Evolutionary conservation across 2,329 filamentous ascomycete genomes (phyloP), one percentile per base, ranked within the genome.

Genomic region (Diaporthe helianthi): DNA sequence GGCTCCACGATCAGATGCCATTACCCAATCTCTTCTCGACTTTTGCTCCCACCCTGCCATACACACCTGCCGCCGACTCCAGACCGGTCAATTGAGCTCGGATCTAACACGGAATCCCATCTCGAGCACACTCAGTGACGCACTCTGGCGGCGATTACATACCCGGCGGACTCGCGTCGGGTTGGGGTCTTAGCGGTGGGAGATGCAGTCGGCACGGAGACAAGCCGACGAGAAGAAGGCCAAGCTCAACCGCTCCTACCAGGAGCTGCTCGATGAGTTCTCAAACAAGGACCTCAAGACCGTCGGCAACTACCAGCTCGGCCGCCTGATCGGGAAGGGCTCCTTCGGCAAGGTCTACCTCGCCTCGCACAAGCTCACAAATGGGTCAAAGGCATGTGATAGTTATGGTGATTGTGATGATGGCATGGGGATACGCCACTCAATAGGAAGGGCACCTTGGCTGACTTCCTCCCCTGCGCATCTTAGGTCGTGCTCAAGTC

Each of bases 261-360:
- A 97, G 84, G 92, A 97, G 83, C 88, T 99, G 76, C 89, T 99
- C 76, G 92, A 97, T 84, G 95, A 98, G 82, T 99, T 99, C 84
- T 91, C 93, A 71, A 93, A 93, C 75, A 92, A 92, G 79, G 95
- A 99, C 73, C 89, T 99, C 74, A 91, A 92, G 76, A 93, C 91
- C 67, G 96, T 99, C 71, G 96, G 96, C 75, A 98, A 98, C 83
- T 99, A 99, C 81, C 91, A 90, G 44, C 87, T 99, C 69, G 96
- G 96, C 54, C 90, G 90, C 70, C 85, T 99, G 69, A 97, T 99
- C 78, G 96, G 96, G 74, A 99, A 98, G 79, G 96, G 96, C 69
- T 98, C 94, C 73, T 99, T 99, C 81, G 96, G 96, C 76, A 98
- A 98, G 82, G 96, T 99, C 76, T 99, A 99, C 80, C 86, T 99